Evolutionary conservation across 176 grass and related monocot species (phyloP), one percentile per base, ranked within the genome.

Genomic region (Rhynchospora tenuis): DNA sequence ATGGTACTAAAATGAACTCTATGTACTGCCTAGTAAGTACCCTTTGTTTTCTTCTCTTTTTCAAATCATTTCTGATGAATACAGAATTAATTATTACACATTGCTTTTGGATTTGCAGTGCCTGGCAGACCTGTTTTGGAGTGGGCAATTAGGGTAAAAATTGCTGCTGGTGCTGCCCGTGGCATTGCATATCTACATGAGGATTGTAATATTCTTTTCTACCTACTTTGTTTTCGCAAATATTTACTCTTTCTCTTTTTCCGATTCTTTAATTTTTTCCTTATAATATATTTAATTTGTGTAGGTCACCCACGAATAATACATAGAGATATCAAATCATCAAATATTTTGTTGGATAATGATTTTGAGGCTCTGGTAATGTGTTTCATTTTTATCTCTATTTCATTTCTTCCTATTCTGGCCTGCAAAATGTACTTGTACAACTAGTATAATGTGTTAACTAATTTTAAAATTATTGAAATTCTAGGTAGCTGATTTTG

Each of bases 281-380:
- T n/a, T 33, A 10, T 33, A 5, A 38, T 22, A 48, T 84, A 84
- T 83, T 73, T 44, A 29, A 58, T 50, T 79, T 89, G 38, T 81
- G 42, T 64, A 98, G 95, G 95, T 59, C 87, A 98, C 86, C 92
- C 90, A 78, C 88, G 92, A 79, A 98, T 98, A 74, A 98, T 98
- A 44, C 95, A 94, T 43, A 90, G 92, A 87, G 95, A 98, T 86
- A 98, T 98, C 79, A 98, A 94, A 78, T 94, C 95, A 42, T 98
- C 95, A 56, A 98, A 98, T 83, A 98, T 98, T 98, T 94, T 98
- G 70, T 84, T 98, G 73, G 92, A 98, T 67, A 82, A 89, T 78
- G 90, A 90, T 64, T 98, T 98, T 42, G 95, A 98, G 29, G 95
- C 95, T 82, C 88, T 87, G 90, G 95, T 97, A 89, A 89, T 22